Conservation (phyloP, 306 rosid genomes). For the apple (Malus domestica) region DNA sequence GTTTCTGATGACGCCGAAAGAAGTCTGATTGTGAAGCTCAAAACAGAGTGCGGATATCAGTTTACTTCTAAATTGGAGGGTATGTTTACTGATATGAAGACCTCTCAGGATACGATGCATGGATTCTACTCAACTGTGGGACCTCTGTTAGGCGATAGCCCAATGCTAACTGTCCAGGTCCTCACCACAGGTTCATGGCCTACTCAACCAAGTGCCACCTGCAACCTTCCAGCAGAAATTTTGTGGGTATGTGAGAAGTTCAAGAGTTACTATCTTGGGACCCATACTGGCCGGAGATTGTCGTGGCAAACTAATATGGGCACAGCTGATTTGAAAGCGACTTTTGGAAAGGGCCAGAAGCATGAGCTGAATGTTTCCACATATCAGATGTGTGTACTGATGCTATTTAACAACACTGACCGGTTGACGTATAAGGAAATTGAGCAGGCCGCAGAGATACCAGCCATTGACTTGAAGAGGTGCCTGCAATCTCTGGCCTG, state of each 20-base stretch:
- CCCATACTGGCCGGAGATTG: slow-evolving; percentile 68
- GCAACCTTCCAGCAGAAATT: slow-evolving; percentile 78
- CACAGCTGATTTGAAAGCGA: slow-evolving; percentile 70
- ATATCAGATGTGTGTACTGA: slow-evolving; percentile 82
- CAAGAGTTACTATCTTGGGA: slow-evolving; percentile 65
- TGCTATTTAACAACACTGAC: slow-evolving; percentile 69
- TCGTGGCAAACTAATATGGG: slow-evolving; percentile 93
- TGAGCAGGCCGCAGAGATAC: slow-evolving; percentile 79
- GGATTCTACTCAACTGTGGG: slow-evolving; percentile 45
- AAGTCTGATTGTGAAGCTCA: slow-evolving; percentile 79
- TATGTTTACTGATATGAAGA: slow-evolving; percentile 84
- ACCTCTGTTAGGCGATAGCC: slow-evolving; percentile 53
- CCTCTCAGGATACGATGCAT: slow-evolving; percentile 71
- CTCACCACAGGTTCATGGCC: slow-evolving; percentile 86
- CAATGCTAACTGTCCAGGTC: slow-evolving; percentile 66
- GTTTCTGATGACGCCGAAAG: slow-evolving; percentile 80
- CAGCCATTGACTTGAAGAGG: slow-evolving; percentile 64
- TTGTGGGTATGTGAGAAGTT: slow-evolving; percentile 61
- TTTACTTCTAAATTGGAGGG: slow-evolving; percentile 80
- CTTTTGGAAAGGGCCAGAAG: slow-evolving; percentile 69
- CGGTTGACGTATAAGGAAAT: slow-evolving; percentile 63
- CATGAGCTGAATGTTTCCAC: slow-evolving; percentile 86
- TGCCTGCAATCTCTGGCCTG: slow-evolving; percentile 82
- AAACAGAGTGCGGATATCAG: slow-evolving; percentile 77
- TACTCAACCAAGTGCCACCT: slow-evolving; percentile 56